Conservation (phyloP, 345 rosid species). For the Erucastrum elatum region DNA sequence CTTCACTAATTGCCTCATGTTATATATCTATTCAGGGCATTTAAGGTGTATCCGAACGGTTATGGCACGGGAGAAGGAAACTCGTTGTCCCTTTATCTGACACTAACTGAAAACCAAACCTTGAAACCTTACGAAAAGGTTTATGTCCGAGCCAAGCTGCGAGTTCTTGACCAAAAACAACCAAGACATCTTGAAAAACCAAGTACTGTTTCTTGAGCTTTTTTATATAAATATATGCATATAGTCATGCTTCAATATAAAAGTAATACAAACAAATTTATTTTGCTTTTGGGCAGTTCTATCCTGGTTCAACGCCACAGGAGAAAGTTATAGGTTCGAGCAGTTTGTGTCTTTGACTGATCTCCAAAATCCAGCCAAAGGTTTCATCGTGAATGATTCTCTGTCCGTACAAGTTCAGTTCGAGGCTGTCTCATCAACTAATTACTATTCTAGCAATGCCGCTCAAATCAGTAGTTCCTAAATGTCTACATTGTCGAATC, state of each 20-base stretch:
- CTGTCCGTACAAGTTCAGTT: constrained; percentile 9
- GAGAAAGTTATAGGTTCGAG: neutral
- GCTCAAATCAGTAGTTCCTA: neutral
- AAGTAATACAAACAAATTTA: neutral
- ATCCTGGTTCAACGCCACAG: neutral
- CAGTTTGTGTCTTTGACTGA: constrained; percentile 15
- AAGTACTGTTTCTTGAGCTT: neutral
- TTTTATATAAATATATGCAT: too few species aligned
- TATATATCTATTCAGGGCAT: neutral
- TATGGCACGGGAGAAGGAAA: constrained; percentile 13
- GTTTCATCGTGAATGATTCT: constrained; percentile 4
- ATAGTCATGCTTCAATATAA: neutral
- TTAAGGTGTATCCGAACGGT: constrained; percentile 25
- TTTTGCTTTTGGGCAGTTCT: neutral
- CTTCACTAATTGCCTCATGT: neutral
- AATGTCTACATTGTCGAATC: neutral
- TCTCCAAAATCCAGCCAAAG: constrained; percentile 15
- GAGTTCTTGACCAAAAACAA: constrained; percentile 17
- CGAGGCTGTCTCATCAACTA: neutral
- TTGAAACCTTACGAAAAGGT: constrained; percentile 21
- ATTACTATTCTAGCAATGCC: neutral
- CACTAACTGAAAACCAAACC: neutral
- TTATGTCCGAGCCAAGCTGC: constrained; percentile 15
- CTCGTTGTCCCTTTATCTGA: constrained; percentile 17
- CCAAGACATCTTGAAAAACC: constrained; percentile 2